These are phyloP conservation scores for Cercospora zeae-maydis DNA, from an alignment of 2,329 filamentous ascomycete species.

Conservation along the genomic window DNA sequence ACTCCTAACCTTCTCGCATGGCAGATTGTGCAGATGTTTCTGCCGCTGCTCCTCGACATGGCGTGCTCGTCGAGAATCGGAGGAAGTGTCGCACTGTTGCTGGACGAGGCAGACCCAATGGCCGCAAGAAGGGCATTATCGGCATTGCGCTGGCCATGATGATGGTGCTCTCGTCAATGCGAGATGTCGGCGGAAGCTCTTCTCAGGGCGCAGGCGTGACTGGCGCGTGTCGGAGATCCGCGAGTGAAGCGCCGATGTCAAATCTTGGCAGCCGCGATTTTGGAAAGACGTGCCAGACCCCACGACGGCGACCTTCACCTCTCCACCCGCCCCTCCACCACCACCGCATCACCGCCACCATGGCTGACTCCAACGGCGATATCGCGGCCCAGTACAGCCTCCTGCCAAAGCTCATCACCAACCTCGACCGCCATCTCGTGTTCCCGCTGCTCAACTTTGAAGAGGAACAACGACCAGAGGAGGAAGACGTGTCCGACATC, in stretches of 20 bases:
- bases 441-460: conserved; percentile 95
- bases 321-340: not conserved
- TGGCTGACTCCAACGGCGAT: conserved; percentile 40
- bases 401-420: conserved; percentile 80
- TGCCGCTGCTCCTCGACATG: conserved; percentile 27
- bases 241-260: conserved; percentile 9
- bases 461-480: conserved; percentile 70
- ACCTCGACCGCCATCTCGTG: conserved; percentile 93
- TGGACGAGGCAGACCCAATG: conserved; percentile 38
- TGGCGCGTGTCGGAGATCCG: conserved; percentile 1
- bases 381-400: conserved; percentile 64
- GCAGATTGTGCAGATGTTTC: not conserved
- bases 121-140: conserved; percentile 41
- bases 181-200: not conserved
- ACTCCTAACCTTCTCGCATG: conserved; percentile 9
- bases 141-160: conserved; percentile 38
- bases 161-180: conserved; percentile 9
- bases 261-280: conserved; percentile 12
- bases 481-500: conserved; percentile 72
- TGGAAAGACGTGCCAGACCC: not conserved
- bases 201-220: not conserved
- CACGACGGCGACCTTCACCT: not conserved
- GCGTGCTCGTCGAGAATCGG: conserved; percentile 39
- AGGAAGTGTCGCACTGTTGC: conserved; percentile 39
- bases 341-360: conserved; percentile 29